Base-by-base conservation (phyloP, 345 rosid species). In the Limnanthes douglasii region DNA sequence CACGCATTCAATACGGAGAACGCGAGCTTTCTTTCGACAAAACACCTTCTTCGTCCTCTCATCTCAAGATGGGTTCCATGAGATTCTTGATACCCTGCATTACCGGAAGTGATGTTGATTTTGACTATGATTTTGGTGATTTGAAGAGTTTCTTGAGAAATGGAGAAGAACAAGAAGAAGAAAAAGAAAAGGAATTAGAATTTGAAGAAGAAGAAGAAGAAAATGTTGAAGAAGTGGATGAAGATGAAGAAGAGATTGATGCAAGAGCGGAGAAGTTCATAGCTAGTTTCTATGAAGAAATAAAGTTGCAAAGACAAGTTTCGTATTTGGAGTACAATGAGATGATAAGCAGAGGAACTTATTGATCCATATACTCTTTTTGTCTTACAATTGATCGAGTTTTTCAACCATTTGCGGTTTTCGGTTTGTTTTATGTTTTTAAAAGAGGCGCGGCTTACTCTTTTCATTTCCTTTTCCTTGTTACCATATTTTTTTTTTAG, bases 201-300 rank as follows among this genome's bases (percentile, higher is more conserved):
- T 28, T 21, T 19, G 34, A 14, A 6, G 60, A 34, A 8, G 59
- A 53, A 7, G 55, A 39, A 8, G 40, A 50, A 26, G 49, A 9
- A n/a, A 11, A 12, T 24, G 61, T 11, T 29, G 15, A 38, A 5
- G 49, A 53, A 38, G 69, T 48, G 21, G 55, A 33, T 12, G 48
- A 43, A 2, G 74, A 73, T 43, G 94, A 72, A 35, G 64, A 65
- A 48, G 95, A 62, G 37, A 75, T 90, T 37, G 95, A 90, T 49
- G 42, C 45, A 39, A 72, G 69, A 56, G 98, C 98, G 0, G 98
- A 77, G 57, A 65, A 70, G 77, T 90, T 90, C 48, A 90, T 84
- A 34, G 78, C 81, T 12, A 57, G 65, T 28, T 83, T 90, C 62
- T 64, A 73, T 33, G 46, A 62, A 48, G 82, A 80, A 48, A 69